A percentile compares a stretch with the other conserved stretches of the same genome.
Conservation (phyloP, 2,329 filamentous ascomycete genomes). For the Neonectria hederae region DNA sequence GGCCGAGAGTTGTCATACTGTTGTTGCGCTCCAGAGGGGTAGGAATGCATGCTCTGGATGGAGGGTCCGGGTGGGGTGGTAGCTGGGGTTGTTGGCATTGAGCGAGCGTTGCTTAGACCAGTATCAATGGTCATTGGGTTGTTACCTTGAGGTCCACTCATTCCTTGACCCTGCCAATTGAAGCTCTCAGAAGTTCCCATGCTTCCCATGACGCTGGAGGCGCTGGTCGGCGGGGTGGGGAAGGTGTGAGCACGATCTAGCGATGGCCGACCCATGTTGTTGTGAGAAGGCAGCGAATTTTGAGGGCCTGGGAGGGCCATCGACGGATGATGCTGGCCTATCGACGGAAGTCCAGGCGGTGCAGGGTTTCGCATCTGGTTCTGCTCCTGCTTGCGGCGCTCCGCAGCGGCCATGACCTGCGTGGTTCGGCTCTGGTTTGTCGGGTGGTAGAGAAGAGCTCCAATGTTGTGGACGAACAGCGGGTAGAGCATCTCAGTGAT, state of each 20-base stretch:
- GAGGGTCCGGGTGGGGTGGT: slow-evolving; percentile 85
- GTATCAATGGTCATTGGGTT: slow-evolving; percentile 86
- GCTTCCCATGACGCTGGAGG: slow-evolving; percentile 81
- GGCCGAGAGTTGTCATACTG: slow-evolving; percentile 80
- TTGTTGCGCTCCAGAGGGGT: slow-evolving; percentile 74
- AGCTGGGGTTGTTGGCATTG: slow-evolving; percentile 89
- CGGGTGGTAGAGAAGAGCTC: slow-evolving; percentile 91
- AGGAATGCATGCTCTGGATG: slow-evolving; percentile 81
- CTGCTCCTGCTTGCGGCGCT: slow-evolving; percentile 78
- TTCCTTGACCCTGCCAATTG: slow-evolving; percentile 75
- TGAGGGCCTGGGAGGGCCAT: slow-evolving; percentile 70
- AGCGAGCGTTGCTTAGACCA: slow-evolving; percentile 77
- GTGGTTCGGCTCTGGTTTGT: slow-evolving; percentile 85
- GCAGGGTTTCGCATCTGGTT: slow-evolving; percentile 69
- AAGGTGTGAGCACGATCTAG: slow-evolving; percentile 91
- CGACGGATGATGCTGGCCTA: slow-evolving; percentile 71
- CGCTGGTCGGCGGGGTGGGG: slow-evolving; percentile 90
- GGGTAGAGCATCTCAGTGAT: slow-evolving; percentile 96
- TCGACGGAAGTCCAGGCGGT: slow-evolving; percentile 68
- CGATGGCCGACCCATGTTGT: slow-evolving; percentile 76
- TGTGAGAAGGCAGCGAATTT: slow-evolving; percentile 70
- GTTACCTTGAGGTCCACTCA: slow-evolving; percentile 68
- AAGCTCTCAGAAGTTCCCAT: slow-evolving; percentile 82
- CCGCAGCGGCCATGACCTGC: slow-evolving; percentile 86
- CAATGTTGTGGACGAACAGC: slow-evolving; percentile 97